Conservation (phyloP, 495 filamentous ascomycete species). For the Neurospora discreta region DNA sequence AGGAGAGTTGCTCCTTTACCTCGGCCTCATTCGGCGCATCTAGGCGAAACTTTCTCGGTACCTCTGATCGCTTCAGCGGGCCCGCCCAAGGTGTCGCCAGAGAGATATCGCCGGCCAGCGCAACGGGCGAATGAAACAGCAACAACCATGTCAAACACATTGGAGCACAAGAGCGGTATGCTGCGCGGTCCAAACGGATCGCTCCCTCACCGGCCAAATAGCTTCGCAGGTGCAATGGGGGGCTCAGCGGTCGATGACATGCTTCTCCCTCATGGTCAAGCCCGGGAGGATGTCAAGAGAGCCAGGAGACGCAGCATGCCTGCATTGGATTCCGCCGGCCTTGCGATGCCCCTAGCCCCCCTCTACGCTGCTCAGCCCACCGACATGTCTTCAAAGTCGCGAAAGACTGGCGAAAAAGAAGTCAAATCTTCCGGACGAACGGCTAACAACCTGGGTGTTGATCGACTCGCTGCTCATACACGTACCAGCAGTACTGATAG, state of each 20-base stretch:
- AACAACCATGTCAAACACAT: slow-evolving; percentile 7
- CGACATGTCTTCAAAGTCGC: neutral
- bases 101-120: slow-evolving; percentile 42
- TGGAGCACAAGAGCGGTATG: slow-evolving; percentile 16
- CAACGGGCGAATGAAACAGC: slow-evolving; percentile 31
- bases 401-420: slow-evolving; percentile 27
- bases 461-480: slow-evolving; percentile 15
- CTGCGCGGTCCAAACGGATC: slow-evolving; percentile 18
- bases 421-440: slow-evolving; percentile 19
- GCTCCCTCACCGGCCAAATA: slow-evolving; percentile 32
- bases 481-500: slow-evolving; percentile 35
- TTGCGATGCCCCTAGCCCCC: slow-evolving; percentile 30
- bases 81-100: slow-evolving; percentile 35
- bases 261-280: slow-evolving; percentile 31
- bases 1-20: slow-evolving; percentile 14
- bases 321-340: slow-evolving; percentile 57
- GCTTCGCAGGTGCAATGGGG: slow-evolving; percentile 25
- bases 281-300: slow-evolving; percentile 57
- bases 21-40: slow-evolving; percentile 22
- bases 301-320: slow-evolving; percentile 78
- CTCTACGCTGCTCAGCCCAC: slow-evolving; percentile 27
- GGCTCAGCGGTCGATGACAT: slow-evolving; percentile 42
- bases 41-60: slow-evolving; percentile 21
- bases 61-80: slow-evolving; percentile 25
- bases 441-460: slow-evolving; percentile 7